Base-by-base conservation (phyloP, 1,139 yeast species). In the Saccharomyces hybrid region DNA sequence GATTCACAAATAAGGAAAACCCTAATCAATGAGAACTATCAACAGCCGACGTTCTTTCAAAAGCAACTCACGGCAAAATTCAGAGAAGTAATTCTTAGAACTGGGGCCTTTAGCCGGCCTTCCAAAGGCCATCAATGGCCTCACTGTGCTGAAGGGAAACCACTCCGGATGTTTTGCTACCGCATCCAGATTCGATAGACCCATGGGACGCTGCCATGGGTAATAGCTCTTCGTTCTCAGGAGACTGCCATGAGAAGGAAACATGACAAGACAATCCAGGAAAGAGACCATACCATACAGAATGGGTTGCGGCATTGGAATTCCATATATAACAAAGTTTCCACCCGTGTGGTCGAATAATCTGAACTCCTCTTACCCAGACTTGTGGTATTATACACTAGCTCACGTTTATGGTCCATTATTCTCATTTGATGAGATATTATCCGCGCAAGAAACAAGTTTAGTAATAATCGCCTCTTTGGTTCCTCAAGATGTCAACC, bases 401-500 rank as follows among this genome's bases (percentile, higher is more conserved):
- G 81, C 83, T 56, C 83, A 86, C 64, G 91, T 86, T 12, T 91
- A 90, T 65, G 82, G 88, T 0, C 90, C 95, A 12, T 70, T 90
- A 48, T 76, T 90, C 56, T 84, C 95, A 32, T 86, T 71, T 67
- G 80, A 84, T 11, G 84, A 78, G 3, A 76, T 88, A 1, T 73
- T 90, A 44, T 70, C 77, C 9, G 84, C 87, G 1, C 77, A 75
- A 58, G 96, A 89, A 59, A 86, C 97, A 0, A 83, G 93, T 44
- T 69, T 88, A 62, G 85, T 89, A 49, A 82, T 90, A 4, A 81
- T 90, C 31, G 86, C 95, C 1, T 79, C 91, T 58, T 77, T 91
- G 63, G 84, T 90, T 12, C 97, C 97, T 0, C 97, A 88, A 67
- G 96, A 90, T 69, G 97, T 90, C n/a, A 88, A 87, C 62, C 96